Conservation (phyloP, 108 stramenopile genomes). For the Skeletonema grethae region DNA sequence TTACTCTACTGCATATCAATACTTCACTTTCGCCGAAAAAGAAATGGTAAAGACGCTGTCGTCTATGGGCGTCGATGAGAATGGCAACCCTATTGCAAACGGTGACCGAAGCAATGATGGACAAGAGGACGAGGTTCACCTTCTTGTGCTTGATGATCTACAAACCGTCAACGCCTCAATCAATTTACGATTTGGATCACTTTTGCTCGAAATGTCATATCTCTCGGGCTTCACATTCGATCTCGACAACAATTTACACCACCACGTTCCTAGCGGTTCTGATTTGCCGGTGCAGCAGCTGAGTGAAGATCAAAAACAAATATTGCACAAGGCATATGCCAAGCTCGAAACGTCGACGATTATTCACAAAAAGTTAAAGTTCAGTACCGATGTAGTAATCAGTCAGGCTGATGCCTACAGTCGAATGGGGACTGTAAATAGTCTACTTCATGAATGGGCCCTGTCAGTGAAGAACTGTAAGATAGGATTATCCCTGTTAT, state of each 20-base stretch:
- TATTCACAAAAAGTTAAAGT: background rate
- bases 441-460: background rate
- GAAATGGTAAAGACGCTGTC: background rate
- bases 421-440: background rate
- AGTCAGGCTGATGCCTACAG: background rate
- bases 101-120: background rate
- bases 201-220: conserved; percentile 19
- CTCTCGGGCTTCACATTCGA: conserved; percentile 4
- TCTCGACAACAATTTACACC: conserved; percentile 4
- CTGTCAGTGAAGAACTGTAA: background rate
- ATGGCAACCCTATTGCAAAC: background rate
- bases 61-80: background rate
- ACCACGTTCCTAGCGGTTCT: background rate
- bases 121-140: background rate
- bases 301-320: conserved; percentile 4
- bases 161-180: background rate
- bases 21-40: background rate
- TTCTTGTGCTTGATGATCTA: background rate
- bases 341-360: conserved; percentile 1
- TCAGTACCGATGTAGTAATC: background rate
- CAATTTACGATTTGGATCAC: conserved; percentile 5
- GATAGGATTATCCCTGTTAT: background rate
- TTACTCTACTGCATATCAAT: conserved; percentile 6
- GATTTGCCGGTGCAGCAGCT: conserved; percentile 1
- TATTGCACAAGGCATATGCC: background rate